phyloP scores from a whole-genome alignment of 2,329 filamentous ascomycete species.

The Claviceps africana region DNA sequence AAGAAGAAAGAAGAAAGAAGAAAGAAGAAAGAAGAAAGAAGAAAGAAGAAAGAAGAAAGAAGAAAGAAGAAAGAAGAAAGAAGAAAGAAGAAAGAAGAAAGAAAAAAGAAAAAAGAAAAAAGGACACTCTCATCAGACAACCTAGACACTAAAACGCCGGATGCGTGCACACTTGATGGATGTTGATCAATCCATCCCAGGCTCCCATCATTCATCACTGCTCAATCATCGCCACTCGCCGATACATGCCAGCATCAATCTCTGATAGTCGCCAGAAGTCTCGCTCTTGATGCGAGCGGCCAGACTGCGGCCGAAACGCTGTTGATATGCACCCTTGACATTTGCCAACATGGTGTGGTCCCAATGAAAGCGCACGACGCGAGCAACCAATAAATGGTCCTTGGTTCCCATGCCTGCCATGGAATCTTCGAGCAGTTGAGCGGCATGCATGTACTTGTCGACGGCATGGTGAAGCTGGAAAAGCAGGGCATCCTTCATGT shows the following conservation, averaged over 20 bases:
- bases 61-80: no score
- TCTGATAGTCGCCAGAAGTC: conserved; percentile 73
- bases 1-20: no score
- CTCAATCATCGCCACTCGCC: conserved; percentile 23
- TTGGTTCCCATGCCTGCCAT: conserved; percentile 86
- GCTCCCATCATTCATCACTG: no score
- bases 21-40: no score
- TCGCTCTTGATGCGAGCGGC: conserved; percentile 61
- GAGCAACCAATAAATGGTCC: conserved; percentile 61
- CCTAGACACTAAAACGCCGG: background rate
- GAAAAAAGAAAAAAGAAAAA: no score
- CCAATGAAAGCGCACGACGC: conserved; percentile 78
- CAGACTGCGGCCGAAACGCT: conserved; percentile 54
- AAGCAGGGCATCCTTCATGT: conserved; percentile 77
- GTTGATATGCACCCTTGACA: conserved; percentile 64
- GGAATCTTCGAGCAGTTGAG: conserved; percentile 63
- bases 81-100: no score
- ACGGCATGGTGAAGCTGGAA: conserved; percentile 63
- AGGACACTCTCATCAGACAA: background rate
- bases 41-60: no score
- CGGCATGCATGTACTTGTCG: conserved; percentile 76
- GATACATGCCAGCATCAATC: conserved; percentile 57
- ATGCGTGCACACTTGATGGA: no score
- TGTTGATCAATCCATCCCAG: no score
- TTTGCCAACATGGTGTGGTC: conserved; percentile 58